Conservation (phyloP, 495 filamentous ascomycete species). For the Penicillium macrosclerotiorum region DNA sequence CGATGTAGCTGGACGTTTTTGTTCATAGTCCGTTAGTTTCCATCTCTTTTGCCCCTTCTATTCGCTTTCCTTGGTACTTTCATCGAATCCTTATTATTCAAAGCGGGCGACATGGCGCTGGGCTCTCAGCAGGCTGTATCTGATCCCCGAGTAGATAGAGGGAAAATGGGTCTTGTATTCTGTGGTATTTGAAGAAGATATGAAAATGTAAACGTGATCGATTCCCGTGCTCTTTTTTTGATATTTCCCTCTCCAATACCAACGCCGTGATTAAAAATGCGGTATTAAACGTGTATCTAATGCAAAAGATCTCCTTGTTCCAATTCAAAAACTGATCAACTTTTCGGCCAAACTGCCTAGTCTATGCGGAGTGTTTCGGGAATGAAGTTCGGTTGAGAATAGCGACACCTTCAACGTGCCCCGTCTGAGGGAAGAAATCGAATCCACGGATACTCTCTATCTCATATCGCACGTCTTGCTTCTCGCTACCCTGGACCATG, state of each 20-base stretch:
- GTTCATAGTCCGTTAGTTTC: conserved; percentile 37
- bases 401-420: conserved; percentile 93
- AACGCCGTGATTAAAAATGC: conserved; percentile 4
- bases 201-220: conserved; percentile 11
- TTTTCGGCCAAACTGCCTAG: neutral
- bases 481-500: conserved; percentile 64
- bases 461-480: conserved; percentile 61
- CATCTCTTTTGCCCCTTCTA: conserved; percentile 11
- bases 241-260: neutral
- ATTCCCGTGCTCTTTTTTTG: neutral
- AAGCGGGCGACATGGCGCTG: conserved; percentile 20
- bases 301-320: neutral
- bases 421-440: conserved; percentile 98
- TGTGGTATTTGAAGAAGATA: conserved; percentile 18
- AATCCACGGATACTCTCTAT: conserved; percentile 92
- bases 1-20: conserved; percentile 27
- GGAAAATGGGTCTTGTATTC: conserved; percentile 4
- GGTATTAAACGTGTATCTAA: neutral
- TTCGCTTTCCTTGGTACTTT: conserved; percentile 5
- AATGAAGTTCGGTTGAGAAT: conserved; percentile 54
- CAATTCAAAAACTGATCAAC: neutral
- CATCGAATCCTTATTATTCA: conserved; percentile 10
- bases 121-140: conserved; percentile 16
- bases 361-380: conserved; percentile 16
- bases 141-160: conserved; percentile 22